These are phyloP conservation scores for Sanghuangporus baumii DNA, from an alignment of 1,284 basidiomycete genomes.

Conservation along the genomic window DNA sequence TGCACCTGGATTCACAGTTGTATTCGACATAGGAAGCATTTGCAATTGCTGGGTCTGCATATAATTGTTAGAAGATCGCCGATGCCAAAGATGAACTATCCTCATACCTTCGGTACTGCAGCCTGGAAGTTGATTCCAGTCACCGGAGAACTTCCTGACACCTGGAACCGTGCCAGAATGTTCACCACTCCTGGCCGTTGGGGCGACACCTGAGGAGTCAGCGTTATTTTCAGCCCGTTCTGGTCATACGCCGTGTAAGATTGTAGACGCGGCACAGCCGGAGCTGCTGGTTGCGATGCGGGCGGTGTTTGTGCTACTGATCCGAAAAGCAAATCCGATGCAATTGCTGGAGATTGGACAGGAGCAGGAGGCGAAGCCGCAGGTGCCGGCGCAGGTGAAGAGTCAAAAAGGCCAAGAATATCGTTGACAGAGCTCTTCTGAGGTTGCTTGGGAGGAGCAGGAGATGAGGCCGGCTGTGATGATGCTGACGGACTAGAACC, in stretches of 20 bases:
- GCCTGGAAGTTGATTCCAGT: slow-evolving; percentile 89
- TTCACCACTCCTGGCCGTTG: slow-evolving; percentile 83
- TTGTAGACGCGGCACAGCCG: slow-evolving; percentile 49
- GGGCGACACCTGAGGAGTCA: slow-evolving; percentile 81
- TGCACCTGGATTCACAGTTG: slow-evolving; percentile 70
- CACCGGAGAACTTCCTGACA: slow-evolving; percentile 46
- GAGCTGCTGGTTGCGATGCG: slow-evolving; percentile 28
- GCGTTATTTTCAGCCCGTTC: slow-evolving; percentile 83
- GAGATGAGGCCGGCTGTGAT: slow-evolving; percentile 28
- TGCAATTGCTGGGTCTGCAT: slow-evolving; percentile 91
- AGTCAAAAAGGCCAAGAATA: slow-evolving; percentile 86
- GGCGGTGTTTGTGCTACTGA: slow-evolving; percentile 20
- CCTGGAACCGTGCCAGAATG: slow-evolving; percentile 85
- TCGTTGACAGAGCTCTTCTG: slow-evolving; percentile 74
- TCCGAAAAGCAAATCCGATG: slow-evolving; percentile 14
- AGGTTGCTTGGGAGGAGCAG: slow-evolving; percentile 37
- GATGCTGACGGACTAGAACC: slow-evolving; percentile 45
- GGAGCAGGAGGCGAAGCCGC: slow-evolving; percentile 30
- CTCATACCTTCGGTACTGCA: slow-evolving; percentile 88
- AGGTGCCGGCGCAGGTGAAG: slow-evolving; percentile 27
- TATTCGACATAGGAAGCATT: slow-evolving; percentile 95
- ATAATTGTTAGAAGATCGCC: slow-evolving; percentile 4
- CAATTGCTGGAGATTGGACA: slow-evolving; percentile 17
- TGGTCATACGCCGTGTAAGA: slow-evolving; percentile 89
- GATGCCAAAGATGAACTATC: not conserved